Evolutionary conservation across 495 filamentous ascomycete species (phyloP), one percentile per base, ranked within the genome.

Genomic region (Niebla homalea): DNA sequence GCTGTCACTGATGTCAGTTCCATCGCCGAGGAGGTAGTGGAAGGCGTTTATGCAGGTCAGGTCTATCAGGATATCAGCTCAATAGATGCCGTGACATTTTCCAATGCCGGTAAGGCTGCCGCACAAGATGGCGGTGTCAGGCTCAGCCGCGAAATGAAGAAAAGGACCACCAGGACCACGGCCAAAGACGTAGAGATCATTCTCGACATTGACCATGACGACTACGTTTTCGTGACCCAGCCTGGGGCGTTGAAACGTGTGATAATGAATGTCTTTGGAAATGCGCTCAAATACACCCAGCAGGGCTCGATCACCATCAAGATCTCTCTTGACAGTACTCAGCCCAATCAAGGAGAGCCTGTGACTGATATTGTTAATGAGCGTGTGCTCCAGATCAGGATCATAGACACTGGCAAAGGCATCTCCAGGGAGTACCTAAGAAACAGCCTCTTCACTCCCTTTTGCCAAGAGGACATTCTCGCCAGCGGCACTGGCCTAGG

Each of bases 211-310:
- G 71, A 77, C 20, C 67, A 68, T 16, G 70, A 76, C 37, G 63
- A 75, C 49, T 87, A 79, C 69, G 51, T 74, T 12, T 87, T 85
- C 62, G 68, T 68, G 4, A 78, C 79, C 0, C 81, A 89, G 37
- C 81, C 83, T 0, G 84, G 84, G 4, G 85, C 84, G 3, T 64
- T 87, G 36, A 74, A 82, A 16, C 76, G 87, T 2, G 49, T 60
- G 12, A 36, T 48, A 2, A 85, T 88, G 81, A 89, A 93, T 56
- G 54, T 90, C 1, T 81, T 87, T 48, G 83, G 87, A 16, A 93
- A 93, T 62, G 78, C 87, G 0, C 73, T 90, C 56, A 93, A 93
- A 56, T 89, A 87, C 55, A 88, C 81, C 5, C 70, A 70, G 7
- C 63, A 69, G 1, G 87, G 87, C 5, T 78, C 69, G 46, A 82